Percentiles rank a stretch among this genome's conserved stretches.
Evolutionary conservation across 331 rosid species (phyloP).

Genomic region (Pyracantha coccinea): DNA sequence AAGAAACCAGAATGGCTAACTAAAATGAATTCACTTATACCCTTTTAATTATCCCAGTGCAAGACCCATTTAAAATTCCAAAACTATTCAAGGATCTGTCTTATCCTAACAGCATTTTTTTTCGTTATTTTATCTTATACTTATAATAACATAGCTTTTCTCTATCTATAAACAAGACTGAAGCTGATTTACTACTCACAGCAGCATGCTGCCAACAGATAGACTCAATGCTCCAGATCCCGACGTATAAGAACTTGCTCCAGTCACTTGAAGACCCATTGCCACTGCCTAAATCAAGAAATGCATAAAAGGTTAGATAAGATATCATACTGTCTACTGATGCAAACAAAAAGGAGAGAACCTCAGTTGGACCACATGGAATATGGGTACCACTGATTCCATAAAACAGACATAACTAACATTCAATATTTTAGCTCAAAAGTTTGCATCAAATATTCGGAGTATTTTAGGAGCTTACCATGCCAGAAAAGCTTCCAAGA

Average conservation of each 20-base stretch:
- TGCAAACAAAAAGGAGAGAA: neutral
- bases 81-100: neutral
- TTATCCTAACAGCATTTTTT: too few species aligned
- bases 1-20: neutral
- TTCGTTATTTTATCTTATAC: too few species aligned
- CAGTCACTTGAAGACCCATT: slow-evolving; percentile 68
- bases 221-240: slow-evolving; percentile 49
- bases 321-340: neutral
- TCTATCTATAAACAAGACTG: neutral
- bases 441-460: neutral
- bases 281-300: slow-evolving; percentile 51
- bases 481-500: slow-evolving; percentile 92
- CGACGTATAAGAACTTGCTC: slow-evolving; percentile 52
- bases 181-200: slow-evolving; percentile 44
- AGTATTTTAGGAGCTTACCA: slow-evolving; percentile 45
- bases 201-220: slow-evolving; percentile 86
- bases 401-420: neutral
- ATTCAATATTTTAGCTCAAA: neutral
- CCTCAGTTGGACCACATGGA: neutral
- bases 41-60: neutral
- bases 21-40: neutral
- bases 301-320: neutral
- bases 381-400: neutral
- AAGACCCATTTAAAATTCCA: neutral
- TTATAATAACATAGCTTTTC: neutral